A percentile compares a stretch with the other conserved stretches of the same genome.
Evolutionary conservation across 2,329 filamentous ascomycete genomes (phyloP).

Genomic region (Colletotrichum lindemuthianum): DNA sequence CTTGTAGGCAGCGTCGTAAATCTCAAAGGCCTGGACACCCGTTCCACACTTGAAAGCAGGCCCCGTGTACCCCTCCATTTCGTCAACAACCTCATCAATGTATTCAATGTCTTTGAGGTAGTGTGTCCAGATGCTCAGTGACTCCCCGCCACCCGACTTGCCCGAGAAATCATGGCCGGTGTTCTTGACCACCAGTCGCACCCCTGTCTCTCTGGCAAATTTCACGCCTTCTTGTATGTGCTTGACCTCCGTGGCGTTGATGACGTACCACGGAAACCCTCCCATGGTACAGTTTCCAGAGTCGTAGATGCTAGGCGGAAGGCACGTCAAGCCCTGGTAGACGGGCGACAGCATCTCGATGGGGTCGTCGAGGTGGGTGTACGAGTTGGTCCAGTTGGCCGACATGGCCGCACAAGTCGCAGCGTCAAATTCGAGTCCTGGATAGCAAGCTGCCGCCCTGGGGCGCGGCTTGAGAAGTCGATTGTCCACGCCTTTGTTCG

Average conservation of each 20-base stretch:
- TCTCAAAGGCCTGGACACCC: constrained; percentile 15
- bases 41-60: constrained; percentile 20
- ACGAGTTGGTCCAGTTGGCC: constrained; percentile 16
- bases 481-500: constrained; percentile 7
- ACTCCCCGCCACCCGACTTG: constrained; percentile 20
- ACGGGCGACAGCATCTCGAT: constrained; percentile 25
- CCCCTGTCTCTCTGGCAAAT: constrained; percentile 16
- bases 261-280: constrained; percentile 24
- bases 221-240: constrained; percentile 25
- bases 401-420: constrained; percentile 10
- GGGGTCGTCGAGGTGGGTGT: constrained; percentile 22
- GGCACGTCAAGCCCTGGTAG: constrained; percentile 23
- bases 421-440: constrained; percentile 12
- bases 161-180: constrained; percentile 24
- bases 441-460: constrained; percentile 20
- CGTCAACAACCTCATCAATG: not conserved
- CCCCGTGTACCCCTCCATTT: constrained; percentile 10
- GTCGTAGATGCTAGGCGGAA: constrained; percentile 22
- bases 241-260: constrained; percentile 6
- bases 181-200: constrained; percentile 27
- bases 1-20: constrained; percentile 4
- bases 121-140: constrained; percentile 26
- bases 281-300: constrained; percentile 29
- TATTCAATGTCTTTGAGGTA: constrained; percentile 15
- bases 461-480: constrained; percentile 22